Evolutionary conservation across 805 yeast species (phyloP).

Genomic region (Yarrowia sp.): DNA sequence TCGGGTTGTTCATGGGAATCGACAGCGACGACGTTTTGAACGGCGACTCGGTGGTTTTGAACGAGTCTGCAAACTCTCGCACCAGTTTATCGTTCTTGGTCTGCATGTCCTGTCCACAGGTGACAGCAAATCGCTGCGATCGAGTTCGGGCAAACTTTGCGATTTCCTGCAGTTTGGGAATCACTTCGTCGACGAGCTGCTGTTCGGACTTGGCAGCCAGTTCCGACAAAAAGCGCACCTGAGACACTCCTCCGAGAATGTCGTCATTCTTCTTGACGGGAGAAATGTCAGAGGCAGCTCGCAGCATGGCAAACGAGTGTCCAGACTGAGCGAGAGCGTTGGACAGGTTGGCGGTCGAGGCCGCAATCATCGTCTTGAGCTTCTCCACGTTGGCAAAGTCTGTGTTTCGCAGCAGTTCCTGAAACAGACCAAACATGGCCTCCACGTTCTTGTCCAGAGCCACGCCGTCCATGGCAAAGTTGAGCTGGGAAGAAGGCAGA

Average conservation of each 20-base stretch:
- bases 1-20: background rate
- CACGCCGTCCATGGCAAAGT: constrained; percentile 62
- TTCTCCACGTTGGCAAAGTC: constrained; percentile 65
- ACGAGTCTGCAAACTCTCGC: constrained; percentile 33
- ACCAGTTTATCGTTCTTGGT: constrained; percentile 41
- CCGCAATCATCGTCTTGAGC: constrained; percentile 66
- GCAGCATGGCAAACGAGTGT: constrained; percentile 72
- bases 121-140: constrained; percentile 30
- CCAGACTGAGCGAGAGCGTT: constrained; percentile 83
- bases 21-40: constrained; percentile 6
- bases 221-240: constrained; percentile 64
- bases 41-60: constrained; percentile 28
- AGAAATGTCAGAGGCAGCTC: constrained; percentile 60
- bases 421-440: constrained; percentile 62
- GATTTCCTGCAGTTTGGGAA: constrained; percentile 54
- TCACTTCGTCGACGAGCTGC: constrained; percentile 49
- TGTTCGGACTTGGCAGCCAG: constrained; percentile 52
- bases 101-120: constrained; percentile 52
- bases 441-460: constrained; percentile 62
- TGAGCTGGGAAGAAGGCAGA: constrained; percentile 47
- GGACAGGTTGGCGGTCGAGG: constrained; percentile 70
- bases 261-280: constrained; percentile 60
- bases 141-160: constrained; percentile 29
- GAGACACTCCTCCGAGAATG: constrained; percentile 67
- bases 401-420: constrained; percentile 64